Conservation (phyloP, 139 green algal species). For the Zygnema circumcarinatum region DNA sequence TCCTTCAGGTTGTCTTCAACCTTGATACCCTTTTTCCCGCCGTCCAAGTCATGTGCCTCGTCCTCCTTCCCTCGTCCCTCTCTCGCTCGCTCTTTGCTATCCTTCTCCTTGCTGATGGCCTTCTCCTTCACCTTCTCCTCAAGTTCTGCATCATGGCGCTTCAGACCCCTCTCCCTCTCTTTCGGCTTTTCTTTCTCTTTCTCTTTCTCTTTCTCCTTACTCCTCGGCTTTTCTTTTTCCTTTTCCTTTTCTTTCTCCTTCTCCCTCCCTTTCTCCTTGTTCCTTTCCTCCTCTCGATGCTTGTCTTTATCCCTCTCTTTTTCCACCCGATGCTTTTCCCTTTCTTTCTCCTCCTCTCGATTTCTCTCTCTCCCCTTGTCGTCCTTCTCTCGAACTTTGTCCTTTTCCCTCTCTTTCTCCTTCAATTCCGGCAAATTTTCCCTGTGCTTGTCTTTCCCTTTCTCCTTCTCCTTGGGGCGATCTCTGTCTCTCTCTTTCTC, state of each 20-base stretch:
- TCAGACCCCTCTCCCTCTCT: constrained; percentile 5
- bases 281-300: constrained; percentile 9
- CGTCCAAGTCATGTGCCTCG: not conserved
- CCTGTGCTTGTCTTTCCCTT: not conserved
- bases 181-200: not conserved
- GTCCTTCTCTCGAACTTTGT: not conserved
- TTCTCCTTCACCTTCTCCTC: not conserved
- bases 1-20: not conserved
- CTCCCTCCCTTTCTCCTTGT: constrained; percentile 8
- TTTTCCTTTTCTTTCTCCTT: constrained; percentile 7
- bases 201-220: constrained; percentile 5
- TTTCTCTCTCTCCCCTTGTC: not conserved
- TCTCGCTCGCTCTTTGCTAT: not conserved
- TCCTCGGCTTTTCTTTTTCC: not conserved
- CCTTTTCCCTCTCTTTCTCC: not conserved
- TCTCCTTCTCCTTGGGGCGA: not conserved
- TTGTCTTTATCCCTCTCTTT: not conserved
- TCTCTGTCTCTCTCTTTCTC: constrained; percentile 2
- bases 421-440: not conserved
- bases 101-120: not conserved
- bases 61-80: not conserved
- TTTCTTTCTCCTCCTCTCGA: not conserved
- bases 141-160: not conserved
- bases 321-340: not conserved
- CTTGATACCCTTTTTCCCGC: not conserved